Base-by-base conservation (phyloP, 306 rosid genomes). In the Fragaria vesca region DNA sequence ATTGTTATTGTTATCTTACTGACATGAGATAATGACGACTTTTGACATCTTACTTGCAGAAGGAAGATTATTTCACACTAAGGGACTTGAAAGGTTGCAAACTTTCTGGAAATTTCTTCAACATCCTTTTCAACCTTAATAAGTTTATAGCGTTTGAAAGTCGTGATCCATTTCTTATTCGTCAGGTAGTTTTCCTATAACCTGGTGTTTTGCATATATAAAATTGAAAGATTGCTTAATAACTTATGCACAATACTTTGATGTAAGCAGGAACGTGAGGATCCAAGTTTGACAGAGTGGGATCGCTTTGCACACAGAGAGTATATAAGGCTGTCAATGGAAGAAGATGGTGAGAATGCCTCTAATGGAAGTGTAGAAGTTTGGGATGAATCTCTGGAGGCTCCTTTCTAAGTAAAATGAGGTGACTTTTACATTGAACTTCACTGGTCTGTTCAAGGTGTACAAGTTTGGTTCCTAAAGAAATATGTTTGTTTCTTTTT, bases 91-190 rank as follows among this genome's bases (percentile, higher is more conserved):
- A 95, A 85, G 91, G 92, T 20, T 84, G 97, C 85, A 93, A 79
- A 87, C 98, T 95, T 83, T 92, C 98, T 2, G 98, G 97, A 86
- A 89, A 95, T 81, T 81, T 89, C 81, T 95, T 95, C 84, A 95
- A 95, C 82, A 91, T 95, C 86, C 90, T 95, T 78, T 95, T 95
- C 89, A 95, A 95, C 78, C 97, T 95, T 66, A 95, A 92, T 69
- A 95, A 95, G 86, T 95, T 95, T 87, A 87, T 95, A 91, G 93
- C 98, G 74, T 95, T 91, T 38, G 98, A 95, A 87, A 88, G 93
- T 43, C 98, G 97, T 62, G 98, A 95, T 83, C 97, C 97, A 75
- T 95, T 88, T 88, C 92, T 95, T 83, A 92, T 95, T 85, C 98
- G 97, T 76, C 98, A 95, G 98, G 98, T 95, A 82, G 5, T 12